A percentile compares a stretch with the other conserved stretches of the same genome.
These are phyloP conservation scores for Dacryopinax spathularia DNA, from an alignment of 768 basidiomycete genomes.

Conservation along the genomic window DNA sequence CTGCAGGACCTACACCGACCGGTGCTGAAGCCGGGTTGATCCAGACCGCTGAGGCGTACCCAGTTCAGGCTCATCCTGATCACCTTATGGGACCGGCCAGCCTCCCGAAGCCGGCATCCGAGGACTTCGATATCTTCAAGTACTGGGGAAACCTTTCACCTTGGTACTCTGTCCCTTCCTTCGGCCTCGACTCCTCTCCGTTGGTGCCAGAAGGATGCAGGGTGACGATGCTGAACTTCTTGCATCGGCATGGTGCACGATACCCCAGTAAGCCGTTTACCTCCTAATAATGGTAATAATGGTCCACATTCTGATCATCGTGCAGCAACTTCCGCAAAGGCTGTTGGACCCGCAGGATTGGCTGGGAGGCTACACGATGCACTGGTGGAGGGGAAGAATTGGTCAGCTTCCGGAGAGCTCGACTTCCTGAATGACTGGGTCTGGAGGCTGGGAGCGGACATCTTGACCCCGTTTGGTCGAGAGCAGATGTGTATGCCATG, in stretches of 20 bases:
- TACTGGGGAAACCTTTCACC: constrained; percentile 78
- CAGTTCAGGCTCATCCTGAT: constrained; percentile 45
- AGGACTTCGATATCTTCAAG: constrained; percentile 51
- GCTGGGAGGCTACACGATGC: constrained; percentile 2
- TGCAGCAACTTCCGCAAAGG: constrained; percentile 1
- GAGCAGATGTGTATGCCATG: constrained; percentile 22
- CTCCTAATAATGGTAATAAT: neutral
- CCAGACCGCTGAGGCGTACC: constrained; percentile 33
- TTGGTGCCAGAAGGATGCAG: constrained; percentile 55
- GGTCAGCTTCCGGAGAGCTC: constrained; percentile 19
- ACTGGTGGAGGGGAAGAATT: constrained; percentile 3
- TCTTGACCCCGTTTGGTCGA: constrained; percentile 29
- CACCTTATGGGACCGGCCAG: constrained; percentile 14
- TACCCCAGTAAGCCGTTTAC: constrained; percentile 24
- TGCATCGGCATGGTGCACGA: constrained; percentile 73
- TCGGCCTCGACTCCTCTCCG: constrained; percentile 59
- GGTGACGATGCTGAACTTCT: constrained; percentile 58
- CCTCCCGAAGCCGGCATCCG: neutral
- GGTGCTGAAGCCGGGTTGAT: constrained; percentile 18
- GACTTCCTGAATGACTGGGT: constrained; percentile 27
- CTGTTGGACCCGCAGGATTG: constrained; percentile 10
- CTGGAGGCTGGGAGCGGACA: constrained; percentile 77
- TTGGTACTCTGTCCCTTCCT: constrained; percentile 64
- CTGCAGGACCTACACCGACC: constrained; percentile 59
- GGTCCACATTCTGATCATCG: constrained; percentile 4